phyloP scores from a whole-genome alignment of 208 protist genomes.

The Leishmania gerbilli region DNA sequence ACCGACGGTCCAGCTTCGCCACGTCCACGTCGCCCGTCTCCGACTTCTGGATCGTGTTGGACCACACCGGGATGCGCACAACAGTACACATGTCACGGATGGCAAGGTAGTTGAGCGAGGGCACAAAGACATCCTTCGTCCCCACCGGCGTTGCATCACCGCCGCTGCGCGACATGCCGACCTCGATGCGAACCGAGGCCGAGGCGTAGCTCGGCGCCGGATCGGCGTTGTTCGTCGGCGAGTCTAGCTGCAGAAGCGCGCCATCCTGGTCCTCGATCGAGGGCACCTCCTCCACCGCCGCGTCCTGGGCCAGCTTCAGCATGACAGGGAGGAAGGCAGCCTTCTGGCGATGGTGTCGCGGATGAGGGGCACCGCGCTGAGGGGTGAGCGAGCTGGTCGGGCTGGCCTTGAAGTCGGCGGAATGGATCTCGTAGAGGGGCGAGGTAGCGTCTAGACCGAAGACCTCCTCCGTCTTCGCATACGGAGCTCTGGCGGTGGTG shows the following conservation, averaged over 20 bases:
- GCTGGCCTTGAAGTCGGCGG: not conserved
- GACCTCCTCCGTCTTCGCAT: constrained; percentile 37
- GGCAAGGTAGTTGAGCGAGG: constrained; percentile 41
- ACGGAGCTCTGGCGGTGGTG: constrained; percentile 31
- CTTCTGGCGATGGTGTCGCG: constrained; percentile 29
- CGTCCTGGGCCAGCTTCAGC: constrained; percentile 47
- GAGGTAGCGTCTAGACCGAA: constrained; percentile 50
- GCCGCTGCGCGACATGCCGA: constrained; percentile 33
- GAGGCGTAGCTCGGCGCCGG: constrained; percentile 23
- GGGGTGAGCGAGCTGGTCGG: not conserved
- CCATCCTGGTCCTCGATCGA: constrained; percentile 24
- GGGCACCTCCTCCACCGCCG: constrained; percentile 22
- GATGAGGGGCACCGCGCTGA: not conserved
- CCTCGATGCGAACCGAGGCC: constrained; percentile 35
- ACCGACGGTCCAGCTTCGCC: constrained; percentile 10
- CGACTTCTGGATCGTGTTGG: constrained; percentile 16
- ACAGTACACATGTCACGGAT: constrained; percentile 52
- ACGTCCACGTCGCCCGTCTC: constrained; percentile 8
- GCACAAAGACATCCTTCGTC: constrained; percentile 37
- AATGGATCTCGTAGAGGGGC: constrained; percentile 32
- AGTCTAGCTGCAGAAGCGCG: constrained; percentile 9
- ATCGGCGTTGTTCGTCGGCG: constrained; percentile 19
- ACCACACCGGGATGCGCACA: constrained; percentile 41
- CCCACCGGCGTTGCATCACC: constrained; percentile 17
- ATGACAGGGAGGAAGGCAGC: constrained; percentile 60